phyloP scores from a whole-genome alignment of 2,329 filamentous ascomycete genomes.

The Parafenestella ontariensis region DNA sequence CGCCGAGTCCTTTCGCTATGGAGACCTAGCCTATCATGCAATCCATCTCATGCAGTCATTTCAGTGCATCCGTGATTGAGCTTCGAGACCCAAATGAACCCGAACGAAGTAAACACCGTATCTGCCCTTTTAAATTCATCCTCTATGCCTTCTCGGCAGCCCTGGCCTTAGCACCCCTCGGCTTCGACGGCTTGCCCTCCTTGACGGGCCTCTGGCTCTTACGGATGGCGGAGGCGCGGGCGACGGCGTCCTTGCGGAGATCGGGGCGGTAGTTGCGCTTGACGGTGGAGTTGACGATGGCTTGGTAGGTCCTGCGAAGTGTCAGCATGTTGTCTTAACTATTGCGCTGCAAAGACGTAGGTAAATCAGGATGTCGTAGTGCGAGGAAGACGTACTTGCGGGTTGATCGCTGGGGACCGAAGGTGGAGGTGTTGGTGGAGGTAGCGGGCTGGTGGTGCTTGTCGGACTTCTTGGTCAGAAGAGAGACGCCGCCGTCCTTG shows the following conservation, averaged over 20 bases:
- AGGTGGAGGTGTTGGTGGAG: constrained; percentile 69
- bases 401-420: constrained; percentile 74
- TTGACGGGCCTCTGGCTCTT: constrained; percentile 80
- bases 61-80: not conserved
- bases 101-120: constrained; percentile 28
- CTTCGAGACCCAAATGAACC: constrained; percentile 20
- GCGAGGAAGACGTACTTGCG: constrained; percentile 72
- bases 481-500: constrained; percentile 79
- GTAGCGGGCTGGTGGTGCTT: constrained; percentile 76
- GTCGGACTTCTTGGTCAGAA: constrained; percentile 84
- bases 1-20: constrained; percentile 16
- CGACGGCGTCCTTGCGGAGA: constrained; percentile 69
- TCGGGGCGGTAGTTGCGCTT: constrained; percentile 79
- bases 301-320: constrained; percentile 76
- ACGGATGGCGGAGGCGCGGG: constrained; percentile 86
- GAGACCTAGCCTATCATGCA: constrained; percentile 21
- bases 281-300: constrained; percentile 80
- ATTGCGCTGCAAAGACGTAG: not conserved
- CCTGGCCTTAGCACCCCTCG: constrained; percentile 79
- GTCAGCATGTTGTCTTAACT: constrained; percentile 2
- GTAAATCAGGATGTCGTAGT: not conserved
- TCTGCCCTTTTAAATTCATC: constrained; percentile 8
- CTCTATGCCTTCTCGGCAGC: constrained; percentile 61
- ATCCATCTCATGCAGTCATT: constrained; percentile 14
- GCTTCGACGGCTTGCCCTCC: constrained; percentile 75